Evolutionary conservation across 2,329 filamentous ascomycete genomes (phyloP).

Genomic region (Aspergillus persii): DNA sequence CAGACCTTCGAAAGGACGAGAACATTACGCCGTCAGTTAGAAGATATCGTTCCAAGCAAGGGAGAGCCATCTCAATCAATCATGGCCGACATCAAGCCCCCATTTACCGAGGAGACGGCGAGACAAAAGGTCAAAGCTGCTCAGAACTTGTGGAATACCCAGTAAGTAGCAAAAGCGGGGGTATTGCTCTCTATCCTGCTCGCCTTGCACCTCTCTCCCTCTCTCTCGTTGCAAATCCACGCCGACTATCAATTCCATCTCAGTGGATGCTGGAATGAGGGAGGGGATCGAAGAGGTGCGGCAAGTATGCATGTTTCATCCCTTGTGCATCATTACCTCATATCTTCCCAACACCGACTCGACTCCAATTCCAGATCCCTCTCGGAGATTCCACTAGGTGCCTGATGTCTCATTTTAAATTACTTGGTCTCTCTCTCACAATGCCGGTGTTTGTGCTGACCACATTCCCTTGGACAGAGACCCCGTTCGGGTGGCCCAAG

Average conservation of each 20-base stretch:
- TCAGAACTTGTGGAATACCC: constrained; percentile 79
- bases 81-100: constrained; percentile 55
- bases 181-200: background rate
- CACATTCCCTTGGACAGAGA: constrained; percentile 48
- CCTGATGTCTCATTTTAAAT: background rate
- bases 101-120: constrained; percentile 73
- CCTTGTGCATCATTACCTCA: constrained; percentile 5
- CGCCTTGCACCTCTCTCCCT: background rate
- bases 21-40: background rate
- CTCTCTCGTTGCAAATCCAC: background rate
- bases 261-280: background rate
- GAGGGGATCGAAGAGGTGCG: background rate
- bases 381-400: background rate
- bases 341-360: background rate
- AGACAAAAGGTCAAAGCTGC: constrained; percentile 76
- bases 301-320: background rate
- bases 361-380: no score
- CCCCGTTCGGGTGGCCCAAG: constrained; percentile 63
- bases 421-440: background rate
- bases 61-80: background rate
- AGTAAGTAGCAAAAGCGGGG: constrained; percentile 44
- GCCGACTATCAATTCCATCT: background rate
- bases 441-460: background rate
- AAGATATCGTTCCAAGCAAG: background rate
- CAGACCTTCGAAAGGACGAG: background rate